Evolutionary conservation across 1,284 basidiomycete genomes (phyloP).

Genomic region (Sutorius eximius): DNA sequence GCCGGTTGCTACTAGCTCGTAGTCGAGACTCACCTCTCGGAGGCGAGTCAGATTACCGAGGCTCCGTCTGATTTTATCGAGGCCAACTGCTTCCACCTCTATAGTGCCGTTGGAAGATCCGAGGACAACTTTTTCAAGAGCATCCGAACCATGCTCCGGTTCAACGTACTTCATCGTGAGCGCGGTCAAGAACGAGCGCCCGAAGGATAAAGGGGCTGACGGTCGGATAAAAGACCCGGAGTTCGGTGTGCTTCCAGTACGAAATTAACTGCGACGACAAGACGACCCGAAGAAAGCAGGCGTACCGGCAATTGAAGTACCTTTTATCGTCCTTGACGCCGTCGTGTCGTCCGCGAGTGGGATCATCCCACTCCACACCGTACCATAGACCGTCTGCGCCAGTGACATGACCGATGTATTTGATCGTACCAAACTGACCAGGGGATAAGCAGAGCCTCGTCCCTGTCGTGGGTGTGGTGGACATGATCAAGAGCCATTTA

Average conservation of each 20-base stretch:
- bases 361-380: constrained; percentile 95
- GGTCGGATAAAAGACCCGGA: constrained; percentile 78
- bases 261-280: constrained; percentile 10
- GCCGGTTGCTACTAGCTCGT: constrained; percentile 58
- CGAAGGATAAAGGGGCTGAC: constrained; percentile 55
- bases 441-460: constrained; percentile 50
- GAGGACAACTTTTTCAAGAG: constrained; percentile 64
- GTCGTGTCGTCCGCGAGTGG: constrained; percentile 81
- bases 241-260: constrained; percentile 44
- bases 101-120: constrained; percentile 84
- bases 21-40: constrained; percentile 78
- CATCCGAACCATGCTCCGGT: constrained; percentile 46
- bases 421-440: constrained; percentile 65
- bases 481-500: constrained; percentile 22
- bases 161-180: constrained; percentile 78
- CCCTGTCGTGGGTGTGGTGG: constrained; percentile 38
- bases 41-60: constrained; percentile 69
- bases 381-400: constrained; percentile 77
- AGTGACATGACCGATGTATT: constrained; percentile 67
- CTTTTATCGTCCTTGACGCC: constrained; percentile 75
- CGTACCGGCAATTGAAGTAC: constrained; percentile 82
- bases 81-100: constrained; percentile 81
- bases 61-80: constrained; percentile 75
- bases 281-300: constrained; percentile 1
- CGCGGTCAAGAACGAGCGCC: constrained; percentile 74